Evolutionary conservation across 2,329 filamentous ascomycete genomes (phyloP).

Genomic region (Paramyrothecium sp.): DNA sequence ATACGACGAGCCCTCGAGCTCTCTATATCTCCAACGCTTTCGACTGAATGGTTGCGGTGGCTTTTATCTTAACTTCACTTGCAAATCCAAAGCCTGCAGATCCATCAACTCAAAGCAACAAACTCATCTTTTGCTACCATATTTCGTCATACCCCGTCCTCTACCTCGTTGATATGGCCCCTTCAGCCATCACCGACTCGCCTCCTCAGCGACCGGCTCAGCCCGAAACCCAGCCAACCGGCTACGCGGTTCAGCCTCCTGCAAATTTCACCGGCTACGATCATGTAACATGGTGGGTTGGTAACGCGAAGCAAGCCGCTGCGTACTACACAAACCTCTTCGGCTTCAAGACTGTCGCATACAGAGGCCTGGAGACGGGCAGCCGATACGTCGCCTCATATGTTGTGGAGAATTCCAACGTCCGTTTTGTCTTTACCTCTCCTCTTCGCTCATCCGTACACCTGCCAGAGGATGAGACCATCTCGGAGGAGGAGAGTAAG

Average conservation of each 20-base stretch:
- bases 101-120: not conserved
- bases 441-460: constrained; percentile 64
- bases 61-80: no score
- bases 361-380: constrained; percentile 85
- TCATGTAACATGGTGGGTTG: constrained; percentile 93
- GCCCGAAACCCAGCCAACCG: constrained; percentile 39
- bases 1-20: not conserved
- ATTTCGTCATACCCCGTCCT: not conserved
- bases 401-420: constrained; percentile 73
- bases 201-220: constrained; percentile 42
- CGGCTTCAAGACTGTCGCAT: constrained; percentile 80
- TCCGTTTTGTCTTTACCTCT: constrained; percentile 82
- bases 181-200: constrained; percentile 54
- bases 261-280: constrained; percentile 79
- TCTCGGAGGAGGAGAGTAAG: constrained; percentile 60
- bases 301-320: constrained; percentile 94
- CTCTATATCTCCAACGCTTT: not conserved
- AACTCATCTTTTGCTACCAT: constrained; percentile 13
- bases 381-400: constrained; percentile 79
- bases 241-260: constrained; percentile 51
- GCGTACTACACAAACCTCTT: constrained; percentile 85
- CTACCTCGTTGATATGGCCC: constrained; percentile 48
- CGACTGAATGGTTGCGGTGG: not conserved
- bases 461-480: constrained; percentile 58
- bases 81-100: no score